Evolutionary conservation across 257 asterid species (phyloP).

Genomic region (Scutellaria minor): DNA sequence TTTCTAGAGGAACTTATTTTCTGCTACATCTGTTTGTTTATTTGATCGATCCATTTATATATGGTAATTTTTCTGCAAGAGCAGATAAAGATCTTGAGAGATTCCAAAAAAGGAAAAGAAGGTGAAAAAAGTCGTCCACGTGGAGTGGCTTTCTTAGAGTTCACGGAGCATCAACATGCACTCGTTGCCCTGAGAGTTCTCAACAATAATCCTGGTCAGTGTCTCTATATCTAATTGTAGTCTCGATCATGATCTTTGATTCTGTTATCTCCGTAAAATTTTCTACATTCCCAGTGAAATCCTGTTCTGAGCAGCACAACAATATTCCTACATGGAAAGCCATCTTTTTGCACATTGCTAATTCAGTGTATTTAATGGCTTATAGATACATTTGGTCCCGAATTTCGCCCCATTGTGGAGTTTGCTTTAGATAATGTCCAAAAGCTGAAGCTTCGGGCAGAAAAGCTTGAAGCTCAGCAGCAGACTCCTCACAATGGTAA

Average conservation of each 20-base stretch:
- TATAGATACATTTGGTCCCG: slow-evolving; percentile 79
- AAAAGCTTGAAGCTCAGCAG: slow-evolving; percentile 64
- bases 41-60: not conserved
- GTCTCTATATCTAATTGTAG: slow-evolving; percentile 12
- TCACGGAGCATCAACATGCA: slow-evolving; percentile 97
- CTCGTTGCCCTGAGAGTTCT: slow-evolving; percentile 98
- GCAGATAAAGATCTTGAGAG: slow-evolving; percentile 81
- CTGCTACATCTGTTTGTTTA: not conserved
- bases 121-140: slow-evolving; percentile 69
- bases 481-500: slow-evolving; percentile 39
- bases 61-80: slow-evolving; percentile 26
- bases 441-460: slow-evolving; percentile 71
- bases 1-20: slow-evolving; percentile 1
- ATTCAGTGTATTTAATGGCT: slow-evolving; percentile 19
- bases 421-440: slow-evolving; percentile 92
- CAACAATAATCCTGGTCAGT: slow-evolving; percentile 86
- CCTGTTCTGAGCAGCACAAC: not conserved
- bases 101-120: slow-evolving; percentile 58
- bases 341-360: not conserved
- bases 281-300: slow-evolving; percentile 15
- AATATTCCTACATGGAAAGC: no score
- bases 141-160: slow-evolving; percentile 94
- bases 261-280: not conserved
- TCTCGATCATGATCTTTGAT: not conserved
- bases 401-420: slow-evolving; percentile 97